Conservation (phyloP, 768 basidiomycete species). For the Leccinellum albellum region DNA sequence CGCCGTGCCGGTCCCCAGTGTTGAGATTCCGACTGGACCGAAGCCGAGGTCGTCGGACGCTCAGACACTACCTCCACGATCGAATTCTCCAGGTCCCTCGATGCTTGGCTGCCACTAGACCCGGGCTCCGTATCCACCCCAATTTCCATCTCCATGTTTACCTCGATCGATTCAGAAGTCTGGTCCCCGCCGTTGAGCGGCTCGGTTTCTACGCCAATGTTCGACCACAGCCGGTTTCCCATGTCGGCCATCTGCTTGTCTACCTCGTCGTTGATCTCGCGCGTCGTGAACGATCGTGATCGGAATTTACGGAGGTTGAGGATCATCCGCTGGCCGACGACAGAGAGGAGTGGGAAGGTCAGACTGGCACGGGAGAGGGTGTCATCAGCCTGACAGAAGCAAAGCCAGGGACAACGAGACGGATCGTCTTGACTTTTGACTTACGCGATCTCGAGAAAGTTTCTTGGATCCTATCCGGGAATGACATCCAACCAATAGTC, state of each 20-base stretch:
- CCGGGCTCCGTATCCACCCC: too few relatives aligned
- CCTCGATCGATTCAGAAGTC: too few relatives aligned
- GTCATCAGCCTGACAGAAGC: not conserved
- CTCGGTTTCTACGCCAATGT: not conserved
- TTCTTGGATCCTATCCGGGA: conserved; percentile 9
- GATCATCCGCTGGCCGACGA: conserved; percentile 20
- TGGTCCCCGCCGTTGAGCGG: not conserved
- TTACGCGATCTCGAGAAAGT: conserved; percentile 2
- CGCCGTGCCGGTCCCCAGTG: too few relatives aligned
- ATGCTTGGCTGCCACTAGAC: too few relatives aligned
- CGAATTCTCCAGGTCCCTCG: too few relatives aligned
- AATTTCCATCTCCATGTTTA: not conserved
- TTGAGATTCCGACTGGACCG: too few relatives aligned
- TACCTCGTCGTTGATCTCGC: conserved; percentile 6
- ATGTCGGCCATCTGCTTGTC: not conserved
- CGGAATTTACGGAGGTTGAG: conserved; percentile 14
- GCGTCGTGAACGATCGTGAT: not conserved
- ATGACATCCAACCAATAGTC: not conserved
- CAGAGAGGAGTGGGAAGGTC: conserved; percentile 11
- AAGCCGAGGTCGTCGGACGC: too few relatives aligned
- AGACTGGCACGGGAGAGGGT: conserved; percentile 1
- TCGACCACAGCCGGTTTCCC: not conserved
- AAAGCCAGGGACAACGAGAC: not conserved
- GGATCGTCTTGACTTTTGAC: not conserved
- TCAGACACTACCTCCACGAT: too few relatives aligned